Base-by-base conservation (phyloP, 129 eudicot genomes). In the Cynara cardunculus region DNA sequence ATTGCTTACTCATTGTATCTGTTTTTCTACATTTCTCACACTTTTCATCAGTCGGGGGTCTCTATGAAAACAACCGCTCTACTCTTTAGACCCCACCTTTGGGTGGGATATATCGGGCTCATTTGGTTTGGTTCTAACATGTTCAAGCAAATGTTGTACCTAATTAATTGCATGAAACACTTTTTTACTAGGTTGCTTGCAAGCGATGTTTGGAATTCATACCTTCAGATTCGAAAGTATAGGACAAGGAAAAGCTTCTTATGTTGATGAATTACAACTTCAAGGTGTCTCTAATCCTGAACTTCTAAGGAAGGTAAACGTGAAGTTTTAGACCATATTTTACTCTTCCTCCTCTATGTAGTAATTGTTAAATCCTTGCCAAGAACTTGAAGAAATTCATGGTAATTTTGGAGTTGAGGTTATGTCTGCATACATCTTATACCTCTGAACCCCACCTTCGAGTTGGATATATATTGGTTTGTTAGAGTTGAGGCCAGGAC, bases 171-270 rank as follows among this genome's bases (percentile, higher is more conserved):
- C 14, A 61, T 64, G 59, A 19, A 37, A 2, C 62, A 3, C 13
- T 9, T 69, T 69, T 39, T 41, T 14, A 49, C 72, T 82, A 93
- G 98, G 94, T 71, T 89, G 93, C 76, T 89, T 93, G 83, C 96
- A 93, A 87, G 90, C 92, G 16, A 73, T 85, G 74, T 87, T 82
- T 75, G 91, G 91, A 22, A 69, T 93, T 4, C 91, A 89, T 80
- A 93, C 96, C 27, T 80, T 93, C 28, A 89, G 89, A 86, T 87
- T 93, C 25, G 96, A 90, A 87, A 89, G 96, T 83, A 84, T 93
- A 86, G 88, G 94, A 62, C 91, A 72, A 78, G 96, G 96, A 65
- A 87, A 84, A 81, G 94, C 92, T 24, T 86, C 92, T 7, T 90
- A 86, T 30, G 92, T 93, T 41, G 96, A 93, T 85, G 91, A 89